These are phyloP conservation scores for Avena sativa DNA, from an alignment of 176 grass and related monocot genomes.

Conservation along the genomic window DNA sequence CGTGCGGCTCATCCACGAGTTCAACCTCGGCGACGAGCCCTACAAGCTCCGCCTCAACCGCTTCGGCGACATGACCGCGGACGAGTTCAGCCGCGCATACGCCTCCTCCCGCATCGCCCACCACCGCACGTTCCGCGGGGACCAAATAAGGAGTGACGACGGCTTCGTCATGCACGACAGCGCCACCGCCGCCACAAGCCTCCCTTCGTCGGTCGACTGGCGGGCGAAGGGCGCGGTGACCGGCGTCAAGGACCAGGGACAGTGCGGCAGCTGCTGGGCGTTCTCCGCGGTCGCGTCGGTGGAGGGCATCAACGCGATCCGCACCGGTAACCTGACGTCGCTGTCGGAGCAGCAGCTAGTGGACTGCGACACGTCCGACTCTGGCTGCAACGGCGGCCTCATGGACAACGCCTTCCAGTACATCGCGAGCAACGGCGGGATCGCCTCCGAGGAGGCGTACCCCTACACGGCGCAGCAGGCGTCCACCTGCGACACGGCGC, in stretches of 20 bases:
- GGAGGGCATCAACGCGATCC: conserved; percentile 75
- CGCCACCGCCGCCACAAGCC: neutral
- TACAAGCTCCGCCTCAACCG: conserved; percentile 89
- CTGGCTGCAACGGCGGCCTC: conserved; percentile 61
- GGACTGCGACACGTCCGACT: conserved; percentile 67
- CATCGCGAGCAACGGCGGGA: conserved; percentile 56
- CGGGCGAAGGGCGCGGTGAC: conserved; percentile 63
- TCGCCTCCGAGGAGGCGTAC: conserved; percentile 39
- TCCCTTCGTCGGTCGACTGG: conserved; percentile 72
- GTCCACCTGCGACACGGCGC: conserved; percentile 33
- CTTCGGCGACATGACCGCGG: conserved; percentile 80
- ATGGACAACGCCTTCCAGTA: conserved; percentile 72
- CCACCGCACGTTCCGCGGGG: conserved; percentile 56
- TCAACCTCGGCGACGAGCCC: conserved; percentile 69
- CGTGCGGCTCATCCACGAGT: conserved; percentile 69
- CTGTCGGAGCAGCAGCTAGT: conserved; percentile 77
- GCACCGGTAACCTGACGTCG: conserved; percentile 46
- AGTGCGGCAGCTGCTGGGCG: conserved; percentile 81
- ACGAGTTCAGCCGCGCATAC: conserved; percentile 71
- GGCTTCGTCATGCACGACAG: conserved; percentile 44
- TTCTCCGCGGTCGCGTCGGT: conserved; percentile 70
- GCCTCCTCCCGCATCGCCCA: conserved; percentile 61
- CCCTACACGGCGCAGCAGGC: conserved; percentile 46
- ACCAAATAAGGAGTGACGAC: neutral
- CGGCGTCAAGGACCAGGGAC: conserved; percentile 75